A percentile compares a stretch with the other conserved stretches of the same genome.
phyloP scores from a whole-genome alignment of 2,329 filamentous ascomycete genomes.

The Penicillium sp. region DNA sequence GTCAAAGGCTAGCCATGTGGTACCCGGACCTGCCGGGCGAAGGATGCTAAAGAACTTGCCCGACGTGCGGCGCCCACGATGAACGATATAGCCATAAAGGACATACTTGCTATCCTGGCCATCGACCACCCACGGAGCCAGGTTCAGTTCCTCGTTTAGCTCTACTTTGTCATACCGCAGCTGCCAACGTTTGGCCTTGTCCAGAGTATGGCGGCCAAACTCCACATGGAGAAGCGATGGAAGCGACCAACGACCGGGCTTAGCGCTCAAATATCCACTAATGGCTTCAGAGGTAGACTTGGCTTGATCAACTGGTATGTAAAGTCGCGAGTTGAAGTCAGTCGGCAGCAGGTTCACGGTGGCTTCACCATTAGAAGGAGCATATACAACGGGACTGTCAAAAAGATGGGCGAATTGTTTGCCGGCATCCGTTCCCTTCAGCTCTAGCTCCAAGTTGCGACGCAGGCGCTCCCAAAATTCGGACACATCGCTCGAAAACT shows the following conservation, averaged over 20 bases:
- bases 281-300: slow-evolving; percentile 41
- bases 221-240: slow-evolving; percentile 57
- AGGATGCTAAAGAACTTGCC: slow-evolving; percentile 61
- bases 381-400: slow-evolving; percentile 41
- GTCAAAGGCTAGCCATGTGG: slow-evolving; percentile 61
- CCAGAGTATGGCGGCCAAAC: slow-evolving; percentile 58
- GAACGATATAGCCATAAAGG: slow-evolving; percentile 61
- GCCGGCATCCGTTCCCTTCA: slow-evolving; percentile 46
- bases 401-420: slow-evolving; percentile 49
- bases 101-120: slow-evolving; percentile 49
- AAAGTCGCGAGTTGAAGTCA: slow-evolving; percentile 42
- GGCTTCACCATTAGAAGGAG: slow-evolving; percentile 24
- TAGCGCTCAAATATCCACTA: slow-evolving; percentile 32
- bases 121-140: slow-evolving; percentile 40
- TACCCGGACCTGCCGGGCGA: slow-evolving; percentile 56
- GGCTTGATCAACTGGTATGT: slow-evolving; percentile 40
- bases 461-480: slow-evolving; percentile 58
- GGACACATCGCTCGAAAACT: slow-evolving; percentile 53
- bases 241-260: slow-evolving; percentile 43
- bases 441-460: slow-evolving; percentile 53
- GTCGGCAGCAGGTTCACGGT: slow-evolving; percentile 37
- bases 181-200: slow-evolving; percentile 56
- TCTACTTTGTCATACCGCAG: slow-evolving; percentile 58
- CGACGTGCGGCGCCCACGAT: slow-evolving; percentile 59
- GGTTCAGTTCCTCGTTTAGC: slow-evolving; percentile 54